Evolutionary conservation across 441 rosid genomes (phyloP).

Genomic region (Corymbia calophylla): DNA sequence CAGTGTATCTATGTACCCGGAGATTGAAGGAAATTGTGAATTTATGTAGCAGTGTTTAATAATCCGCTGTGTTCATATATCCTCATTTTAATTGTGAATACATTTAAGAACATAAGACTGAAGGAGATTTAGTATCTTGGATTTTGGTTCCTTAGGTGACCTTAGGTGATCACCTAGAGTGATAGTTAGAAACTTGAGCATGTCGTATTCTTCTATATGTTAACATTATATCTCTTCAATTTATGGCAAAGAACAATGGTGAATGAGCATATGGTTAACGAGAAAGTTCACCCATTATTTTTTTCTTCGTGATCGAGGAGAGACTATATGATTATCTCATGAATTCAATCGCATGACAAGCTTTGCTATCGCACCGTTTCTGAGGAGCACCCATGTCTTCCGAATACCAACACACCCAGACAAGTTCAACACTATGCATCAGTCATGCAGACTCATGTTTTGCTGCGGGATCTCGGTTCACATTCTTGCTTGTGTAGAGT

Average conservation of each 20-base stretch:
- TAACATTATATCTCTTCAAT: too few relatives aligned
- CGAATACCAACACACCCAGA: neutral
- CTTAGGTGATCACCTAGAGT: neutral
- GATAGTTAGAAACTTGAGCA: neutral
- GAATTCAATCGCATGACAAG: neutral
- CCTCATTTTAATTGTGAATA: neutral
- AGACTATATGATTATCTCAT: neutral
- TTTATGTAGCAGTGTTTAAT: neutral
- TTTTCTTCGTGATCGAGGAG: neutral
- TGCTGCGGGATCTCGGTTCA: neutral
- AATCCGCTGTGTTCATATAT: neutral
- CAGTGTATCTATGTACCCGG: neutral
- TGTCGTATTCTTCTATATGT: neutral
- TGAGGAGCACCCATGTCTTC: neutral
- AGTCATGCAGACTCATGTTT: neutral
- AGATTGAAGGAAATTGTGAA: neutral
- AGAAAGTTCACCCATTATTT: neutral
- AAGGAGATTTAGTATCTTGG: neutral
- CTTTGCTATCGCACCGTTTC: neutral
- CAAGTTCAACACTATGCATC: neutral
- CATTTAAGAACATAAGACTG: neutral
- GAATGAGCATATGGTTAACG: neutral
- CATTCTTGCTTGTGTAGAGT: neutral
- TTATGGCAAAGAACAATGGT: neutral
- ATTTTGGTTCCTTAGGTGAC: neutral